Percentiles rank a stretch among this genome's conserved stretches.
Conservation (phyloP, 2,329 filamentous ascomycete species). For the Talaromyces sp. region DNA sequence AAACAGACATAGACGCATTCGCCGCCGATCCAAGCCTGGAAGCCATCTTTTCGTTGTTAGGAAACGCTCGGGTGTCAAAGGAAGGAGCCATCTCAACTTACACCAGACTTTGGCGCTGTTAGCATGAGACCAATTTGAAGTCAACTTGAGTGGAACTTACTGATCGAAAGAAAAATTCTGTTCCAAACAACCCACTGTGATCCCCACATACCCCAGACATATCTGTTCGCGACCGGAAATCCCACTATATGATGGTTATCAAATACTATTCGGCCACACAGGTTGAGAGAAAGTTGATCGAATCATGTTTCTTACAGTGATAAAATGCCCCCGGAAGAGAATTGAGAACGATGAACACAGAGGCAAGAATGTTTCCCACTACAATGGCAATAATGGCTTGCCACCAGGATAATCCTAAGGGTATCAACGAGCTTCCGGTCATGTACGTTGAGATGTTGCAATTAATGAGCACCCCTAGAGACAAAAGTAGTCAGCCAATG, state of each 20-base stretch:
- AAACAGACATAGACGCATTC: constrained; percentile 48
- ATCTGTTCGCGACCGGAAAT: constrained; percentile 34
- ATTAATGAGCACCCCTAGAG: constrained; percentile 48
- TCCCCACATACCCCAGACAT: constrained; percentile 32
- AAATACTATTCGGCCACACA: not conserved
- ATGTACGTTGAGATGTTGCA: constrained; percentile 36
- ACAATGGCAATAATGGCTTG: constrained; percentile 32
- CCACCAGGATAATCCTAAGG: constrained; percentile 33
- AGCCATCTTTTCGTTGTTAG: constrained; percentile 36
- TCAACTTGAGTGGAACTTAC: constrained; percentile 29
- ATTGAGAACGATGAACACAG: constrained; percentile 40
- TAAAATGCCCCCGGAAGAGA: constrained; percentile 45
- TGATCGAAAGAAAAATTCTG: constrained; percentile 30
- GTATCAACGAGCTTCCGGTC: constrained; percentile 34
- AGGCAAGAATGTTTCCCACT: constrained; percentile 37
- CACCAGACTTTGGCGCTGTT: constrained; percentile 12
- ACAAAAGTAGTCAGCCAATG: not conserved
- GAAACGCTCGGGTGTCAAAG: not conserved
- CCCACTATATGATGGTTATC: constrained; percentile 20
- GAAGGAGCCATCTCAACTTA: not conserved
- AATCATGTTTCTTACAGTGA: constrained; percentile 26
- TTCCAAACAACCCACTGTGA: constrained; percentile 26
- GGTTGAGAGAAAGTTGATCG: not conserved
- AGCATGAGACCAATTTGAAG: not conserved
- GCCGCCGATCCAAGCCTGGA: constrained; percentile 49